These are phyloP conservation scores for Cladosporium sp. DNA, from an alignment of 2,329 filamentous ascomycete genomes.

Conservation along the genomic window DNA sequence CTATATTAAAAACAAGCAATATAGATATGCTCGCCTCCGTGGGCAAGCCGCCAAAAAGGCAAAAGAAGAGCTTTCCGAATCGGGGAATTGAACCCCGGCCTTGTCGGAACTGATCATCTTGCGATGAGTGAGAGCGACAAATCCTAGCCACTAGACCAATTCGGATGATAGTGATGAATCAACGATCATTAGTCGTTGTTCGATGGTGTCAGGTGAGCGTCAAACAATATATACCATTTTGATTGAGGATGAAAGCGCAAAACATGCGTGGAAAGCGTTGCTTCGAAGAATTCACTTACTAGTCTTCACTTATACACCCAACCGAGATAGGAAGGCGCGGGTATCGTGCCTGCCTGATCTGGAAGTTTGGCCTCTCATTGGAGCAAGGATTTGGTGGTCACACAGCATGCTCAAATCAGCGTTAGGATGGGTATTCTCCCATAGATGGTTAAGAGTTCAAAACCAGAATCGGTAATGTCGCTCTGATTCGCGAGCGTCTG, in stretches of 20 bases:
- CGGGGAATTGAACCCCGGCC: slow-evolving; percentile 5
- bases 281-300: background rate
- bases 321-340: background rate
- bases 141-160: slow-evolving; percentile 6
- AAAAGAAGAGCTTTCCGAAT: background rate
- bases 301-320: background rate
- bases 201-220: background rate
- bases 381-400: no score
- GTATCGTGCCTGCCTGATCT: no score
- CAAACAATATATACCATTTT: background rate
- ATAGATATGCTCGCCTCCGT: background rate
- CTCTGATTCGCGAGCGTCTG: no score
- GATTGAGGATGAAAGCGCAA: background rate
- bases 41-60: background rate
- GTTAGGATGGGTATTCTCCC: no score
- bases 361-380: no score
- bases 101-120: slow-evolving; percentile 1
- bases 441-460: no score
- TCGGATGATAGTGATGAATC: background rate
- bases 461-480: no score
- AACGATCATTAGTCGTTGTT: background rate
- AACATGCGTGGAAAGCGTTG: background rate
- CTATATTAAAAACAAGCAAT: background rate
- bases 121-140: background rate
- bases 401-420: no score